A percentile compares a stretch with the other conserved stretches of the same genome.
Evolutionary conservation across 2,329 filamentous ascomycete genomes (phyloP).

Genomic region (Fusarium metavorans): DNA sequence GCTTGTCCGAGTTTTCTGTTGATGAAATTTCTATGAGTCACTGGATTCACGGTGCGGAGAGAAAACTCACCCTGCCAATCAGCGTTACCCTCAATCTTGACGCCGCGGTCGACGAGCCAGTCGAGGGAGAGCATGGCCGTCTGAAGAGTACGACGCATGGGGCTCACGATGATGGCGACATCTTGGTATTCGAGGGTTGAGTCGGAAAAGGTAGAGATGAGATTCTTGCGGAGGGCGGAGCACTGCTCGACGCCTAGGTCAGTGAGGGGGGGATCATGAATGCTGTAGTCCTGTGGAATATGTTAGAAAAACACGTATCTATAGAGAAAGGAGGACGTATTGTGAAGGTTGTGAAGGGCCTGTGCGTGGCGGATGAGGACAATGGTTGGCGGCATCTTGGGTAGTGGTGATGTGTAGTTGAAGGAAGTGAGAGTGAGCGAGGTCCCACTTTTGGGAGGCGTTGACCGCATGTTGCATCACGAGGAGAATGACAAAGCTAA

Average conservation of each 20-base stretch:
- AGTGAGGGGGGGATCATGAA: slow-evolving; percentile 65
- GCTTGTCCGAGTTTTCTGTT: slow-evolving; percentile 64
- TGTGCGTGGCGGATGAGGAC: slow-evolving; percentile 94
- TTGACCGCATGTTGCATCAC: slow-evolving; percentile 6
- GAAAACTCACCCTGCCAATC: slow-evolving; percentile 70
- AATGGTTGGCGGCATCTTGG: slow-evolving; percentile 66
- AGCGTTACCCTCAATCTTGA: slow-evolving; percentile 68
- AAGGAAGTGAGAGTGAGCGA: background rate
- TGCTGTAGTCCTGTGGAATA: slow-evolving; percentile 56
- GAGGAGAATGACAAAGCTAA: background rate
- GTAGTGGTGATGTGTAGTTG: slow-evolving; percentile 10
- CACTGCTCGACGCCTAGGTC: slow-evolving; percentile 64
- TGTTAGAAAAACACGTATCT: slow-evolving; percentile 6
- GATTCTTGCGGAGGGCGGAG: slow-evolving; percentile 54
- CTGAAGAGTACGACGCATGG: slow-evolving; percentile 75
- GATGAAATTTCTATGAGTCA: background rate
- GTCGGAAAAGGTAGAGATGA: slow-evolving; percentile 56
- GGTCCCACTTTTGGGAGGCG: slow-evolving; percentile 12
- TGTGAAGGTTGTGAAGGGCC: slow-evolving; percentile 65
- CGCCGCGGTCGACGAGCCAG: slow-evolving; percentile 67
- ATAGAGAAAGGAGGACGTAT: slow-evolving; percentile 55
- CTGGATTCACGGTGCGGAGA: background rate
- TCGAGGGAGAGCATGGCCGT: slow-evolving; percentile 69
- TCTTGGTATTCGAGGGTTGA: slow-evolving; percentile 46
- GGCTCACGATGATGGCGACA: slow-evolving; percentile 69